Base-by-base conservation (phyloP, 345 rosid species). In the Schrenkiella parvula region DNA sequence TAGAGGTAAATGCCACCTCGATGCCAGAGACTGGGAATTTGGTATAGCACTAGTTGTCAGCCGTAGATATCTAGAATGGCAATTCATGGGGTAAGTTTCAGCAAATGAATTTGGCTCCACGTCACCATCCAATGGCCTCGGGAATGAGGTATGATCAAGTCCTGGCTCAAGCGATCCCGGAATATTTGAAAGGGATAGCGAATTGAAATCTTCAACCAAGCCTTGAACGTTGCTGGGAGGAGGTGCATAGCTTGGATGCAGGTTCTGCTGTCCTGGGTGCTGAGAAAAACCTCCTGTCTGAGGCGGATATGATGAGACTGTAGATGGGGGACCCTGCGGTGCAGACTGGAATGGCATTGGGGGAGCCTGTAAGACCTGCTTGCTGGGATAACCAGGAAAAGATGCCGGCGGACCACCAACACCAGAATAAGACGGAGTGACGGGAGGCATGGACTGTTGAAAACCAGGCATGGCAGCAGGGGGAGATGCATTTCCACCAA, bases 1-100 rank as follows among this genome's bases (percentile, higher is more conserved):
- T 50, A 95, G 87, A 54, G 98, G 96, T 75, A 92, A 86, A 83
- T 95, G 98, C 99, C 99, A 95, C 88, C 97, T 87, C 48, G 99
- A 87, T 58, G 72, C 85, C 76, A 95, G 83, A 74, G 99, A 95
- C 65, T 88, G 91, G 44, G 99, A 90, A 81, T 82, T 87, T 12
- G 98, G 99, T 44, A 92, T 87, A 32, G 95, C 95, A 70, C 80
- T 77, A 22, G 99, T 92, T 13, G 97, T 92, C 66, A 95, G 91
- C 61, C 97, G 83, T 43, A 95, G 72, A 81, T 84, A 95, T 82
- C 97, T 84, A 70, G 97, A 81, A 74, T 84, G 70, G 65, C 99
- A 90, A 81, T 92, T 95, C 89, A 84, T 72, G 15, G 99, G 91
- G 69, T 76, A 85, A 74, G 66, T 73, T 68, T 87, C 89, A 61